These are phyloP conservation scores for Mikania micrantha DNA, from an alignment of 129 eudicot species.

Conservation along the genomic window DNA sequence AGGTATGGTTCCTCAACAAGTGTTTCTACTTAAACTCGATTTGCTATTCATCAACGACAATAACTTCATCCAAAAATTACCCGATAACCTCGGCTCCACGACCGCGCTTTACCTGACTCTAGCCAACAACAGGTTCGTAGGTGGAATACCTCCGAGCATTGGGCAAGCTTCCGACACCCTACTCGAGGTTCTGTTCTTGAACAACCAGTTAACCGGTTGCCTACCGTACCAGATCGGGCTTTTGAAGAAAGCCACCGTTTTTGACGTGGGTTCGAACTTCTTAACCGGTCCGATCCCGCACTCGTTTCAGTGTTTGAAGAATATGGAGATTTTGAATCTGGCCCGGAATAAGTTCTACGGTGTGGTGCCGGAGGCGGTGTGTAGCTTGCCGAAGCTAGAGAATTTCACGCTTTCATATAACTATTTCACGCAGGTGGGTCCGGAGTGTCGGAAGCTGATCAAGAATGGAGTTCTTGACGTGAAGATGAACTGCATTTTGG, in stretches of 20 bases:
- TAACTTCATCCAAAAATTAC: constrained; percentile 23
- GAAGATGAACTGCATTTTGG: constrained; percentile 45
- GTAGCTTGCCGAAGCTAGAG: constrained; percentile 19
- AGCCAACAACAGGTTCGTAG: constrained; percentile 37
- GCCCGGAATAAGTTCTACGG: constrained; percentile 26
- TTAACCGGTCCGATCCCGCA: constrained; percentile 41
- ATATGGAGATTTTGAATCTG: constrained; percentile 29
- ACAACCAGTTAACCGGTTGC: constrained; percentile 23
- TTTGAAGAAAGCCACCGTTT: constrained; percentile 17
- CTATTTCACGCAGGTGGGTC: constrained; percentile 43
- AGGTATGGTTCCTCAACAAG: constrained; percentile 33
- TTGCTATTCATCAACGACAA: constrained; percentile 47
- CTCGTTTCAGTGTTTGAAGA: constrained; percentile 32
- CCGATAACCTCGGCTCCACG: constrained; percentile 32
- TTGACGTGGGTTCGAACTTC: constrained; percentile 27
- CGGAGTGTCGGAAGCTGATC: constrained; percentile 29
- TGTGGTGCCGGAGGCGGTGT: constrained; percentile 40
- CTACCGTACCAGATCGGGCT: constrained; percentile 38
- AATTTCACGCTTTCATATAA: constrained; percentile 33
- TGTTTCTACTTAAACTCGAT: constrained; percentile 31
- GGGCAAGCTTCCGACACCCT: constrained; percentile 18
- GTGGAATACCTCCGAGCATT: constrained; percentile 36
- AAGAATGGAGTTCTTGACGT: constrained; percentile 20
- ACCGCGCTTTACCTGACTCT: constrained; percentile 29
- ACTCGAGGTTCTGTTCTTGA: constrained; percentile 33